Evolutionary conservation across 2,329 filamentous ascomycete species (phyloP).

Genomic region (Neoscytalidium dimidiatum): DNA sequence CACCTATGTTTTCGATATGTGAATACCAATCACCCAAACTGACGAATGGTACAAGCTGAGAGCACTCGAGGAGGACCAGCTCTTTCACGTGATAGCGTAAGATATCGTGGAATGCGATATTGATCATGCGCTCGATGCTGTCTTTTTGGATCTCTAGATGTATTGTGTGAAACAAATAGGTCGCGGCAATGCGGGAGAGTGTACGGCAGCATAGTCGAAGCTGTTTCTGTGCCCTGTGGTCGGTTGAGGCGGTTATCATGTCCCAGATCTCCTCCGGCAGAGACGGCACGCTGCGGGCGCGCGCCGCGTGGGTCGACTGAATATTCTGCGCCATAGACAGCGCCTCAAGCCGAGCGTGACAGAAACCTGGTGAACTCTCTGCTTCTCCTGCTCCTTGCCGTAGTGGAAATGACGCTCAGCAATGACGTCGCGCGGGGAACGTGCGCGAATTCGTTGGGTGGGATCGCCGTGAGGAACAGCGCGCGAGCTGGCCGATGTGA

Average conservation of each 20-base stretch:
- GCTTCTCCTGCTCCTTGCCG: neutral
- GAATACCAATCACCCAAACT: constrained; percentile 1
- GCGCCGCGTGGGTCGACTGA: neutral
- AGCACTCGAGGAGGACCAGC: neutral
- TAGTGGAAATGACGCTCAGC: neutral
- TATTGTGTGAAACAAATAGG: neutral
- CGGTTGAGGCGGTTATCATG: constrained; percentile 4
- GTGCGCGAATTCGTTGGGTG: neutral
- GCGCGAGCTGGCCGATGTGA: neutral
- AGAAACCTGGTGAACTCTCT: neutral
- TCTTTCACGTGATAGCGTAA: constrained; percentile 6
- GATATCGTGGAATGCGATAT: neutral
- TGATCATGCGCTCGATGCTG: constrained; percentile 11
- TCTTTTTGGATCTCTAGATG: neutral
- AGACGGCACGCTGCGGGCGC: neutral
- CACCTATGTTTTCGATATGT: neutral
- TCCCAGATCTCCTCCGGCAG: constrained; percentile 13
- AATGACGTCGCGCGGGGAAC: neutral
- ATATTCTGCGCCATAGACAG: neutral
- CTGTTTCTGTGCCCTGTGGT: neutral
- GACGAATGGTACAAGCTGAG: neutral
- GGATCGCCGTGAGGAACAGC: neutral
- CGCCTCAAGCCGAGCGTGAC: too few relatives aligned
- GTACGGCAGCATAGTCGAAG: neutral
- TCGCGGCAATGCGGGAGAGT: neutral